Conservation (phyloP, 495 filamentous ascomycete genomes). For the Penicillium robsamsonii region DNA sequence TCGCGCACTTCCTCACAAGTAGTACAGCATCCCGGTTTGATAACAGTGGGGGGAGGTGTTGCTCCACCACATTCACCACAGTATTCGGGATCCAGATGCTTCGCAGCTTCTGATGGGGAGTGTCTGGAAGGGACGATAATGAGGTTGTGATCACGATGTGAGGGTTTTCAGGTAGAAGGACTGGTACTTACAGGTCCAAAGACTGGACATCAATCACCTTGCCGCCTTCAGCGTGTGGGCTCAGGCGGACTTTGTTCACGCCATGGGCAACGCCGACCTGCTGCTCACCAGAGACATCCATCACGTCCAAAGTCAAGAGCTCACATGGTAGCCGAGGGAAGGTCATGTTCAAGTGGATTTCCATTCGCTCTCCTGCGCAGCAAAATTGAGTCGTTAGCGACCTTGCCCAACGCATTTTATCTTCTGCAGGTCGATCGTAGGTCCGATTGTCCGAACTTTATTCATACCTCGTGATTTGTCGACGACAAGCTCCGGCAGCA, state of each 20-base stretch:
- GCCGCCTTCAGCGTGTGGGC: constrained; percentile 69
- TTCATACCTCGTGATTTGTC: constrained; percentile 86
- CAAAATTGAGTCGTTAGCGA: neutral
- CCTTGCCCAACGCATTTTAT: neutral
- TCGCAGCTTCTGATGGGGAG: constrained; percentile 61
- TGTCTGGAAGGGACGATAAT: constrained; percentile 45
- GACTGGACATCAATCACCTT: constrained; percentile 71
- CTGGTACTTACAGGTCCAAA: constrained; percentile 64
- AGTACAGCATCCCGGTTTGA: constrained; percentile 84
- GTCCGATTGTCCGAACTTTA: constrained; percentile 6
- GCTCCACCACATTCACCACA: constrained; percentile 94
- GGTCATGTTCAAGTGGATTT: constrained; percentile 96
- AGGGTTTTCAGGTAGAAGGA: neutral
- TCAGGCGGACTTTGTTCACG: constrained; percentile 81
- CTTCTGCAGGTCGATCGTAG: neutral
- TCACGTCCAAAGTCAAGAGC: constrained; percentile 92
- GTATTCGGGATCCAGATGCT: constrained; percentile 86
- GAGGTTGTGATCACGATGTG: neutral
- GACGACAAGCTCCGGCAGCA: constrained; percentile 89
- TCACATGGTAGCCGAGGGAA: constrained; percentile 95
- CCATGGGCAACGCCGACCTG: constrained; percentile 92
- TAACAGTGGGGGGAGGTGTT: constrained; percentile 61
- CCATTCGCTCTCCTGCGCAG: constrained; percentile 86
- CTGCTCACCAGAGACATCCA: constrained; percentile 97
- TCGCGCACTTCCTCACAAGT: constrained; percentile 96